Conservation (phyloP, 1,284 basidiomycete species). For the Boletus sp. region DNA sequence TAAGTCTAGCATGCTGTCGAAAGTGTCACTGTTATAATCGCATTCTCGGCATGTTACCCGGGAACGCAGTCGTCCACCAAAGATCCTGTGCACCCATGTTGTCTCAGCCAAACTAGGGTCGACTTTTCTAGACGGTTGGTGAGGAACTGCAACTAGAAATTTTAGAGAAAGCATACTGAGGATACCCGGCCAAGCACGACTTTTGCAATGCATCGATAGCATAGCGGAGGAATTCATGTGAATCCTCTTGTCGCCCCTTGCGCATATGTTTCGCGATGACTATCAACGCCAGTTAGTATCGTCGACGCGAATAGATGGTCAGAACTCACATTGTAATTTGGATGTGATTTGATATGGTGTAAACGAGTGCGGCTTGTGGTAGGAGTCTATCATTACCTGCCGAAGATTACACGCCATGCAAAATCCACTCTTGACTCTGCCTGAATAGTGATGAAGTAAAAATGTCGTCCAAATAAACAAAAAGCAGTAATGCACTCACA, state of each 20-base stretch:
- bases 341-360: conserved; percentile 62
- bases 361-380: conserved; percentile 47
- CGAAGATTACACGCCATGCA: conserved; percentile 79
- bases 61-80: conserved; percentile 91
- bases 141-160: conserved; percentile 7
- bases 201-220: conserved; percentile 91
- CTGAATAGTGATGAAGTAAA: conserved; percentile 37
- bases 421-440: conserved; percentile 56
- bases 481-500: conserved; percentile 41
- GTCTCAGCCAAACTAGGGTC: conserved; percentile 82
- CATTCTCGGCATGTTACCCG: conserved; percentile 90
- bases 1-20: conserved; percentile 93
- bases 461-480: background rate
- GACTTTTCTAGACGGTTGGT: conserved; percentile 57
- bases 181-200: conserved; percentile 70
- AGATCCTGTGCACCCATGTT: conserved; percentile 93
- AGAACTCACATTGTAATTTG: conserved; percentile 64
- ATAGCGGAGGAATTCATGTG: conserved; percentile 97
- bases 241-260: conserved; percentile 93
- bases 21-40: conserved; percentile 91
- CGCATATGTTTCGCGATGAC: conserved; percentile 92
- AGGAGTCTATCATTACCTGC: conserved; percentile 51
- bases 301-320: background rate
- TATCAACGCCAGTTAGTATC: conserved; percentile 34
- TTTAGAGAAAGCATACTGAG: conserved; percentile 53